phyloP scores from a whole-genome alignment of 1,284 basidiomycete genomes.

The Ustilago lituana region DNA sequence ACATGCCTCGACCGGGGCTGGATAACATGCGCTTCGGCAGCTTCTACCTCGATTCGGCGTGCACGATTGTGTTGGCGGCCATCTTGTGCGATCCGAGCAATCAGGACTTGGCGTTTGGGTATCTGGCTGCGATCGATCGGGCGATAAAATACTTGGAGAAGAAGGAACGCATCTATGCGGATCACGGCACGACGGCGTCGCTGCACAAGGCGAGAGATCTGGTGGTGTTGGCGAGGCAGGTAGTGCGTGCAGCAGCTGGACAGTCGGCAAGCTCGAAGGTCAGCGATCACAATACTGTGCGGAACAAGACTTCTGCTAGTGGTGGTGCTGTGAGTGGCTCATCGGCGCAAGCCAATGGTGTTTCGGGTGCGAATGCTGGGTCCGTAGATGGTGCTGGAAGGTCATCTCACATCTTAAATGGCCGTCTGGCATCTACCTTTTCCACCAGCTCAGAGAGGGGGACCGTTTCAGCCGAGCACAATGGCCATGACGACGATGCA shows the following conservation, averaged over 20 bases:
- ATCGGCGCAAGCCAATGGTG: conserved; percentile 3
- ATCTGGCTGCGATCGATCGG: conserved; percentile 39
- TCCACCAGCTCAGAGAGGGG: conserved; percentile 41
- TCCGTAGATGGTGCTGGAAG: conserved; percentile 3
- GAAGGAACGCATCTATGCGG: conserved; percentile 42
- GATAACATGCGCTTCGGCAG: conserved; percentile 48
- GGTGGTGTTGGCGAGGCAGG: conserved; percentile 40
- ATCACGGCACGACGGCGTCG: conserved; percentile 42
- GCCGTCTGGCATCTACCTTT: conserved; percentile 26
- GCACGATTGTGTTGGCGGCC: conserved; percentile 40
- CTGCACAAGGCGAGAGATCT: conserved; percentile 45
- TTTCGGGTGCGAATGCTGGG: neutral
- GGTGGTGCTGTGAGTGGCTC: neutral
- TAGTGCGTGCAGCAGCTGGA: conserved; percentile 35
- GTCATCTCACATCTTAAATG: conserved; percentile 3
- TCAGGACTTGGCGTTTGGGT: conserved; percentile 40
- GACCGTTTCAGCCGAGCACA: conserved; percentile 13
- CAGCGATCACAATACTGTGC: conserved; percentile 16
- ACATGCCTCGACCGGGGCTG: conserved; percentile 37
- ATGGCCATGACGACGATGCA: neutral
- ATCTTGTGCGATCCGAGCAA: conserved; percentile 46
- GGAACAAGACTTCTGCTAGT: conserved; percentile 2
- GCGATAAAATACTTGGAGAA: conserved; percentile 48
- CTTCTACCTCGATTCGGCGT: conserved; percentile 47
- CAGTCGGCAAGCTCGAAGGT: conserved; percentile 28